phyloP scores from a whole-genome alignment of 768 basidiomycete species.

The Lactifluus piperatus region DNA sequence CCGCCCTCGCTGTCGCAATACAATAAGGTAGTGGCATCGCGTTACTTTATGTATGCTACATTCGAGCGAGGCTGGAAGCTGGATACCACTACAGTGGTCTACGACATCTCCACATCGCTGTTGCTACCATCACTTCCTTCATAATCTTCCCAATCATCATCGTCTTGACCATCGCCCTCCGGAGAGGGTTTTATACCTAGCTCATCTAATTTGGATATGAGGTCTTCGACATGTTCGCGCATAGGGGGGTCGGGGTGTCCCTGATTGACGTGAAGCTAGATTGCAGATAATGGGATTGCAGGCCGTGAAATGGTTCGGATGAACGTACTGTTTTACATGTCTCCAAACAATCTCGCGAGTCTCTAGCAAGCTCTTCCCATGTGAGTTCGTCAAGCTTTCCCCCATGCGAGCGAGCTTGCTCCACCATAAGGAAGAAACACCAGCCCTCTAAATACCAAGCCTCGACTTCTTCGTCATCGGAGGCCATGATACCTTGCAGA shows the following conservation, averaged over 20 bases:
- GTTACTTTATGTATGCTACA: neutral
- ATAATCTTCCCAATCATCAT: slow-evolving; percentile 52
- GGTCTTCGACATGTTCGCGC: slow-evolving; percentile 65
- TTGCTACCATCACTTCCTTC: slow-evolving; percentile 47
- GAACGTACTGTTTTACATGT: slow-evolving; percentile 66
- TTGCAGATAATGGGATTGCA: neutral
- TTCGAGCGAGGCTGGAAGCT: neutral
- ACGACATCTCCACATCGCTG: slow-evolving; percentile 37
- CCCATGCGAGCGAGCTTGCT: slow-evolving; percentile 53
- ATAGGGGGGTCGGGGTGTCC: slow-evolving; percentile 70
- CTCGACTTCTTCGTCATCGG: slow-evolving; percentile 81
- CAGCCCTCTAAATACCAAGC: slow-evolving; percentile 95
- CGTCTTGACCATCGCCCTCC: slow-evolving; percentile 44
- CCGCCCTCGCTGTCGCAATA: neutral
- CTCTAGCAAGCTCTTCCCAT: slow-evolving; percentile 72
- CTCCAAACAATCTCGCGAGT: slow-evolving; percentile 73
- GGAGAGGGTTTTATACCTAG: slow-evolving; percentile 58
- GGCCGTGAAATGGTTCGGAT: neutral
- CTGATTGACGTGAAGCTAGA: slow-evolving; percentile 63
- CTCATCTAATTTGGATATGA: slow-evolving; percentile 57
- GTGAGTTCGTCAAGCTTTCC: slow-evolving; percentile 40
- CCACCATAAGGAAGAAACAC: slow-evolving; percentile 81
- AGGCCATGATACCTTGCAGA: slow-evolving; percentile 66
- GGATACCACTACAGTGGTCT: neutral
- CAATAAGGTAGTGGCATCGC: neutral